These are phyloP conservation scores for Sarcodon sp. DNA, from an alignment of 768 basidiomycete species.

Conservation along the genomic window DNA sequence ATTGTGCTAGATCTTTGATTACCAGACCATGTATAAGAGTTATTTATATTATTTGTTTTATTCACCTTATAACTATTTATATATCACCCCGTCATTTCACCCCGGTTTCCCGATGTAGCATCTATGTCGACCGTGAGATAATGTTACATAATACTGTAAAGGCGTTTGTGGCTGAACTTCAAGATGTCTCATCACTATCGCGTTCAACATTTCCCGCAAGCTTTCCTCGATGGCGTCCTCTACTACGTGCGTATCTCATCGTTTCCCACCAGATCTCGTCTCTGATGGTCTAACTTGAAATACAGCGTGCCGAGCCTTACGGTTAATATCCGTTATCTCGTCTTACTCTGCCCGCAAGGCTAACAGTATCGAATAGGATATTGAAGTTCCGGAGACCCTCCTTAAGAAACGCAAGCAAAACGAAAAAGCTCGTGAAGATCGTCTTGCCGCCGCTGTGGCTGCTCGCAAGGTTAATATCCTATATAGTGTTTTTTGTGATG, in stretches of 20 bases:
- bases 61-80: too few species aligned
- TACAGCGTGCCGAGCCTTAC: conserved; percentile 32
- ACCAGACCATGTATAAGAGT: too few species aligned
- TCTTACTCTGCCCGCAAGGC: background rate
- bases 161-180: too few species aligned
- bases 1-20: too few species aligned
- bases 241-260: conserved; percentile 32
- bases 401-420: conserved; percentile 99
- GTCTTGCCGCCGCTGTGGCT: conserved; percentile 66
- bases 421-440: conserved; percentile 93
- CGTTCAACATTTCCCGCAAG: too few species aligned
- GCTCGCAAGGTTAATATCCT: conserved; percentile 67
- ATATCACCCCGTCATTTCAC: too few species aligned
- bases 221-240: conserved; percentile 28
- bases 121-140: too few species aligned
- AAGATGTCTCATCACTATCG: too few species aligned
- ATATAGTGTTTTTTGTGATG: conserved; percentile 48
- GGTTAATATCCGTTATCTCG: conserved; percentile 18
- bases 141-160: too few species aligned
- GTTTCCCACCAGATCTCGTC: conserved; percentile 1
- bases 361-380: conserved; percentile 34
- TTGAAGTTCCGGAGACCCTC: conserved; percentile 98
- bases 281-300: conserved; percentile 4
- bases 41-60: too few species aligned
- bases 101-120: too few species aligned